These are phyloP conservation scores for Edaphochlamys debaryana DNA, from an alignment of 139 green algal species.

Conservation along the genomic window DNA sequence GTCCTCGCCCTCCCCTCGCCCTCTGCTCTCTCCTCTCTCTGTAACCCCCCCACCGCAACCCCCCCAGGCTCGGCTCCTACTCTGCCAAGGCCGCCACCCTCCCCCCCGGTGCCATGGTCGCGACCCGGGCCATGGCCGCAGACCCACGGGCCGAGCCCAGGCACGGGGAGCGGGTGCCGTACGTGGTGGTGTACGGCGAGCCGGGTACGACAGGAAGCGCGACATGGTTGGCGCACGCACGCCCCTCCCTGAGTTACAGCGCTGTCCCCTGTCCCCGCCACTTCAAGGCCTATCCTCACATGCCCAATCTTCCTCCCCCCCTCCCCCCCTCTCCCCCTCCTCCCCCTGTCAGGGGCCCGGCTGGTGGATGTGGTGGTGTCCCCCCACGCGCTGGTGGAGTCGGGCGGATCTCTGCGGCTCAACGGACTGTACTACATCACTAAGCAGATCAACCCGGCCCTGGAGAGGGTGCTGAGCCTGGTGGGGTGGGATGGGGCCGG, in stretches of 20 bases:
- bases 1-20: too few relatives aligned
- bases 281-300: too few relatives aligned
- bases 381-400: conserved; percentile 79
- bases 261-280: too few relatives aligned
- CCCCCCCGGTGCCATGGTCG: conserved; percentile 92
- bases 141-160: conserved; percentile 89
- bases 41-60: too few relatives aligned
- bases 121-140: conserved; percentile 79
- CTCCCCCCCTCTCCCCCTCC: background rate
- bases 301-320: too few relatives aligned
- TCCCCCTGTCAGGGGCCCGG: conserved; percentile 57
- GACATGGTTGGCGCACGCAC: too few relatives aligned
- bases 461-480: conserved; percentile 91
- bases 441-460: conserved; percentile 91
- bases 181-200: conserved; percentile 88
- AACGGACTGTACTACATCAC: conserved; percentile 96
- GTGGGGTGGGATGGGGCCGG: conserved; percentile 41
- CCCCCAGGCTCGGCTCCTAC: conserved; percentile 81
- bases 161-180: conserved; percentile 91
- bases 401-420: conserved; percentile 73
- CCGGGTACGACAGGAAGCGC: conserved; percentile 67
- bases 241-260: too few relatives aligned
- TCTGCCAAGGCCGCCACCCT: conserved; percentile 62
- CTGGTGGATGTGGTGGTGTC: conserved; percentile 86
- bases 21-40: background rate